Conservation (phyloP, 345 rosid genomes). For the Cochlearia excelsa region DNA sequence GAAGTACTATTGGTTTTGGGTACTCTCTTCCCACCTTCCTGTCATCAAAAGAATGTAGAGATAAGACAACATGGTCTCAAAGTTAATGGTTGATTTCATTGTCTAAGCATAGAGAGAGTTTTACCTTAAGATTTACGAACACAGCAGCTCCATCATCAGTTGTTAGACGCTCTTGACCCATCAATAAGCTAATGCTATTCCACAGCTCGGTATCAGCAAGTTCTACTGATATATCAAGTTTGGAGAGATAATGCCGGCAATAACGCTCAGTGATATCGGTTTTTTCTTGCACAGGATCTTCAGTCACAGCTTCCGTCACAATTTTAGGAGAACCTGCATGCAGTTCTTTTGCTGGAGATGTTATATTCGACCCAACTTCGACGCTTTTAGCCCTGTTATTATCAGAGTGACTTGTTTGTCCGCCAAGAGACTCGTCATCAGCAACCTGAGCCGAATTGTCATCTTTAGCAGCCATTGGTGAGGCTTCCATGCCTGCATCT, state of each 20-base stretch:
- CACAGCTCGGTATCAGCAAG: slow-evolving; percentile 67
- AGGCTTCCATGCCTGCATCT: slow-evolving; percentile 52
- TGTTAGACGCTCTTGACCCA: slow-evolving; percentile 35
- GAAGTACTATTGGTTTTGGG: slow-evolving; percentile 44
- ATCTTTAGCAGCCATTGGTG: slow-evolving; percentile 59
- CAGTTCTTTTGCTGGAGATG: slow-evolving; percentile 50
- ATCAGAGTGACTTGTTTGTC: slow-evolving; percentile 49
- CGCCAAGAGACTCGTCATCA: slow-evolving; percentile 46
- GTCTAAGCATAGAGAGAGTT: neutral
- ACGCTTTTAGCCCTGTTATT: slow-evolving; percentile 45
- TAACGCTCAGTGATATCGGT: slow-evolving; percentile 29
- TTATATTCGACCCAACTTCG: slow-evolving; percentile 43
- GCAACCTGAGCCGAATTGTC: slow-evolving; percentile 49
- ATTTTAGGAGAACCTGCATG: slow-evolving; percentile 37
- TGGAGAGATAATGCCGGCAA: slow-evolving; percentile 63
- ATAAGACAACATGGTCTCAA: slow-evolving; percentile 4
- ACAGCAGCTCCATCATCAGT: slow-evolving; percentile 43
- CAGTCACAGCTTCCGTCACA: slow-evolving; percentile 36
- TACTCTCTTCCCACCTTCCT: slow-evolving; percentile 71
- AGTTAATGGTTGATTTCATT: too few species aligned
- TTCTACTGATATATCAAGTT: slow-evolving; percentile 77
- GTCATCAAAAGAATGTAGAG: slow-evolving; percentile 18
- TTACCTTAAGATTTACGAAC: slow-evolving; percentile 68
- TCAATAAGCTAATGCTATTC: slow-evolving; percentile 46
- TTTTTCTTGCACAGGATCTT: slow-evolving; percentile 38